phyloP scores from a whole-genome alignment of 805 yeast species.

The Myxozyma nipponensis region DNA sequence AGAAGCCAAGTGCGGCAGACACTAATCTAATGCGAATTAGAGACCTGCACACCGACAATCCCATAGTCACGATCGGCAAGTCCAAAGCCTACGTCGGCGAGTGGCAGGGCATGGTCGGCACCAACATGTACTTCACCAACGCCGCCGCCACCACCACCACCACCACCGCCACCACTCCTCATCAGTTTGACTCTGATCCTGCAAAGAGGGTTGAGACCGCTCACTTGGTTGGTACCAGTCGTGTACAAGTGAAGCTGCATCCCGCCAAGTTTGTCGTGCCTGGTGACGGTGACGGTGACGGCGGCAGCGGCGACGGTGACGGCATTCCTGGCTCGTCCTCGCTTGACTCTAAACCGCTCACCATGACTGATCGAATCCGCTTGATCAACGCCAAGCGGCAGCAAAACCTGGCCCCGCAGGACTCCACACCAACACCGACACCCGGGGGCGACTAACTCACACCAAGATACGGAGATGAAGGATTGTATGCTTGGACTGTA shows the following conservation, averaged over 20 bases:
- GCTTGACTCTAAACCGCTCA: not conserved
- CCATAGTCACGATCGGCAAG: slow-evolving; percentile 18
- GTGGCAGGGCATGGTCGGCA: slow-evolving; percentile 24
- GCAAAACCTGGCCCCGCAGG: not conserved
- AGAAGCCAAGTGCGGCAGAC: too few species aligned
- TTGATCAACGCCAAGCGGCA: not conserved
- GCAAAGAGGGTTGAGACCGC: slow-evolving; percentile 2
- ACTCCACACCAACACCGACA: not conserved
- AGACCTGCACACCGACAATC: slow-evolving; percentile 13
- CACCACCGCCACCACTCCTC: too few species aligned
- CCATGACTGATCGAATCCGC: not conserved
- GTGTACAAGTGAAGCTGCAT: slow-evolving; percentile 16
- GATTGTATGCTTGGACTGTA: not conserved
- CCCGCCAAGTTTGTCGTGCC: slow-evolving; percentile 17
- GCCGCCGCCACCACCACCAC: not conserved
- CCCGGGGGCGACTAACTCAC: too few species aligned
- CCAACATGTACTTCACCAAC: slow-evolving; percentile 21
- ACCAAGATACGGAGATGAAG: not conserved
- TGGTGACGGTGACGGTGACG: slow-evolving; percentile 6
- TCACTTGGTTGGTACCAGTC: slow-evolving; percentile 14
- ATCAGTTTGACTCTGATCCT: not conserved
- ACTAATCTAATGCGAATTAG: slow-evolving; percentile 1
- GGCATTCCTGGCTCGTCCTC: not conserved
- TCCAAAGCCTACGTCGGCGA: slow-evolving; percentile 23
- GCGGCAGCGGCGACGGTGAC: not conserved